A percentile compares a stretch with the other conserved stretches of the same genome.
Conservation (phyloP, 768 basidiomycete genomes). For the Pleurotus djamor region DNA sequence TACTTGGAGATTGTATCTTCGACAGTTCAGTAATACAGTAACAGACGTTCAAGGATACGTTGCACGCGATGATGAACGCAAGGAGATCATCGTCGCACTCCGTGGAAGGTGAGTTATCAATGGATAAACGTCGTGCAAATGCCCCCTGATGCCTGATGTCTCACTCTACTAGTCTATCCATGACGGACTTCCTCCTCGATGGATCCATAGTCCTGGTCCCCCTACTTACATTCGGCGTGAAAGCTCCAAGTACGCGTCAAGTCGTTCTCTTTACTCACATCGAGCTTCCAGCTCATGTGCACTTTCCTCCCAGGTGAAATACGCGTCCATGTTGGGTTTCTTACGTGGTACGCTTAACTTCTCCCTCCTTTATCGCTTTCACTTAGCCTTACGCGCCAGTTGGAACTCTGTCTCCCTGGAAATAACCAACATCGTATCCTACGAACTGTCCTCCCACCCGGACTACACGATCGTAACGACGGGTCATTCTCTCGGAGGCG, state of each 20-base stretch:
- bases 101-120: conserved; percentile 31
- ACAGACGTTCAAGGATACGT: conserved; percentile 42
- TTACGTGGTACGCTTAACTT: conserved; percentile 20
- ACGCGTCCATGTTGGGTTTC: conserved; percentile 36
- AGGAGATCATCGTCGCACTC: conserved; percentile 39
- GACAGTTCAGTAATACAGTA: conserved; percentile 31
- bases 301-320: conserved; percentile 12
- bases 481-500: conserved; percentile 57
- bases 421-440: conserved; percentile 31
- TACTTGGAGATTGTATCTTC: background rate
- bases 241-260: conserved; percentile 15
- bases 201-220: conserved; percentile 14
- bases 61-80: conserved; percentile 36
- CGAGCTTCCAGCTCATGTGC: no score
- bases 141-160: background rate
- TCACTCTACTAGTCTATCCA: conserved; percentile 13
- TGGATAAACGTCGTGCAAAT: background rate
- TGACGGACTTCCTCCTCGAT: conserved; percentile 19
- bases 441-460: conserved; percentile 31
- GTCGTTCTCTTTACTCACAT: background rate
- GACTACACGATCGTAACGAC: conserved; percentile 39
- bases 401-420: conserved; percentile 47
- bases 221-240: conserved; percentile 21
- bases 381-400: conserved; percentile 18
- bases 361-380: background rate